A percentile compares a stretch with the other conserved stretches of the same genome.
These are phyloP conservation scores for Endocarpon pusillum DNA, from an alignment of 495 filamentous ascomycete genomes.

Conservation along the genomic window DNA sequence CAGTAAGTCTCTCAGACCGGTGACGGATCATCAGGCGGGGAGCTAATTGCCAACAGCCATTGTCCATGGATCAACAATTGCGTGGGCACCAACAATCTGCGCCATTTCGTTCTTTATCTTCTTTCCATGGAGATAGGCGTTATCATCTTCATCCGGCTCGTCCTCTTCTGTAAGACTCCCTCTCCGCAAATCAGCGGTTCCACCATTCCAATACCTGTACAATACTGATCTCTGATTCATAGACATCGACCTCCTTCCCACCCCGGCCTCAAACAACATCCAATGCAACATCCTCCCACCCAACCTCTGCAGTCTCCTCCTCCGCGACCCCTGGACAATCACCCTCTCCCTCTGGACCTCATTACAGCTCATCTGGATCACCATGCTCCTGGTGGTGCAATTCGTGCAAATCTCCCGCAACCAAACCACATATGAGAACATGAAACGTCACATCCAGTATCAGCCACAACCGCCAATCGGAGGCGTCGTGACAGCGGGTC, in stretches of 20 bases:
- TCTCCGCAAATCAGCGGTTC: too few species aligned
- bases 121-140: conserved; percentile 61
- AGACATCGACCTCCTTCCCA: conserved; percentile 31
- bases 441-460: conserved; percentile 49
- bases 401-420: conserved; percentile 78
- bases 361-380: conserved; percentile 81
- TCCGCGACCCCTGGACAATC: conserved; percentile 69
- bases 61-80: conserved; percentile 98
- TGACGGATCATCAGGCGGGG: background rate
- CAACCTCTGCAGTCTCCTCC: conserved; percentile 50
- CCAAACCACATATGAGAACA: conserved; percentile 90
- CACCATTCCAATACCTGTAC: too few species aligned
- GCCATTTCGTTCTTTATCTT: conserved; percentile 87
- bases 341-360: conserved; percentile 59
- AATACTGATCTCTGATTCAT: too few species aligned
- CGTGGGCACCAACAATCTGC: conserved; percentile 81
- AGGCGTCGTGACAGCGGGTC: conserved; percentile 55
- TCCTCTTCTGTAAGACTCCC: conserved; percentile 32
- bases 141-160: conserved; percentile 37
- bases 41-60: conserved; percentile 49
- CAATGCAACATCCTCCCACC: conserved; percentile 65
- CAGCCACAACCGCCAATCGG: conserved; percentile 33
- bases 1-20: conserved; percentile 44
- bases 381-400: conserved; percentile 88
- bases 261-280: conserved; percentile 20